Conservation (phyloP, 495 filamentous ascomycete genomes). For the Penicillium goetzii region DNA sequence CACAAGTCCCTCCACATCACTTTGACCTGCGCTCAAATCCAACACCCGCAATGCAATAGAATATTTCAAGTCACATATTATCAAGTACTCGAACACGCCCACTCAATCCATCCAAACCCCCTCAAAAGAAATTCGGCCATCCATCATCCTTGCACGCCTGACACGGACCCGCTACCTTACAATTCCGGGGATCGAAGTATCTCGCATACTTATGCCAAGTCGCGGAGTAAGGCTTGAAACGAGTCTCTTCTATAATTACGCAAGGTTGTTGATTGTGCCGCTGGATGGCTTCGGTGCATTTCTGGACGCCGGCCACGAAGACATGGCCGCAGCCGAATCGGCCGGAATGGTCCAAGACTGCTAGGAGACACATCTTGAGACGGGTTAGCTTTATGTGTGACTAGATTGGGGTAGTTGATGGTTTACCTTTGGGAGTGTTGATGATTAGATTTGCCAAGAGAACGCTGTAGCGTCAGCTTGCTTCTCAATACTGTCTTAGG, state of each 20-base stretch:
- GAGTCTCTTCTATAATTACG: not conserved
- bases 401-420: no score
- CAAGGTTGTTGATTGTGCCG: constrained; percentile 1
- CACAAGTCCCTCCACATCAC: not conserved
- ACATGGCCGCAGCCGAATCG: constrained; percentile 14
- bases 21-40: not conserved
- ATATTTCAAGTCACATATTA: no score
- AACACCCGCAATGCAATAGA: not conserved
- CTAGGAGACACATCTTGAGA: constrained; percentile 15
- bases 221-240: constrained; percentile 6
- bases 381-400: not conserved
- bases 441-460: not conserved
- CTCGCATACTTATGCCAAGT: not conserved
- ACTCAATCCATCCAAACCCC: not conserved
- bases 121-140: constrained; percentile 16
- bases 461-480: not conserved
- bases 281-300: constrained; percentile 1
- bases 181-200: constrained; percentile 7
- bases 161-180: constrained; percentile 14
- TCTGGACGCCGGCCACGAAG: constrained; percentile 4
- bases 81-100: not conserved
- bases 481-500: not conserved
- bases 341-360: constrained; percentile 12
- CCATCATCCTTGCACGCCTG: constrained; percentile 5
- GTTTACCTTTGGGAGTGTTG: not conserved